Base-by-base conservation (phyloP, 352 stramenopile species). In the Globisporangium irregulare region DNA sequence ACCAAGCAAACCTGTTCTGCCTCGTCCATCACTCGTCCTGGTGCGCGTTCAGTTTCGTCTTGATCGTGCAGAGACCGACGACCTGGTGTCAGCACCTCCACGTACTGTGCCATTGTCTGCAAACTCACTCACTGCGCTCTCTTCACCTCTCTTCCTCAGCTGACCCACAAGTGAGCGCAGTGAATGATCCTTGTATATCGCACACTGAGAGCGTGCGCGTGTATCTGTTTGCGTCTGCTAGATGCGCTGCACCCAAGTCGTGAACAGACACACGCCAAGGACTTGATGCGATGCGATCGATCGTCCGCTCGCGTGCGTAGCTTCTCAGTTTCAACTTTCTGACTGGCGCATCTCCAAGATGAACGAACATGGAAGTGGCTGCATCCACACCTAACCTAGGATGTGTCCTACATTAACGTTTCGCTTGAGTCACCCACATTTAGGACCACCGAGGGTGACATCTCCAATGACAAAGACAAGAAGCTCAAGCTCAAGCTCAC, bases 31-130 rank as follows among this genome's bases (percentile, higher is more conserved):
- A 24, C n/a, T 15, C 22, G 22, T 18, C 24, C 22, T 55, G 36
- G 12, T 43, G 15, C 8, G 25, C 25, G 27, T 59, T 14, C 38
- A 20, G 38, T 25, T 15, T 15, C 48, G 20, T 43, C 48, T n/a
- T 59, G 29, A 32, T 66, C 29, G 61, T 46, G 32, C 29, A 32
- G 8, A 20, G 14, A n/a, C 15, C n/a, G 22, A 7, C 8, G 6
- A 25, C 36, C 56, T 12, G 70, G 75, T 46, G 75, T 82, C 65
- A 25, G n/a, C 36, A 74, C 54, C 50, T 72, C 73, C 18, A 71
- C 53, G 64, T 80, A 79, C 63, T 76, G 57, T 9, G 57, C 43
- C 75, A 81, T 81, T 76, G 14, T 15, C 15, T 34, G 34, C 10
- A 41, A 41, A 41, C 59, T 55, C 20, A 27, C 48, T 55, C 50